Percentiles rank a stretch among this genome's conserved stretches.
phyloP scores from a whole-genome alignment of 1,139 yeast genomes.

The Debaryomyces nepalensis region DNA sequence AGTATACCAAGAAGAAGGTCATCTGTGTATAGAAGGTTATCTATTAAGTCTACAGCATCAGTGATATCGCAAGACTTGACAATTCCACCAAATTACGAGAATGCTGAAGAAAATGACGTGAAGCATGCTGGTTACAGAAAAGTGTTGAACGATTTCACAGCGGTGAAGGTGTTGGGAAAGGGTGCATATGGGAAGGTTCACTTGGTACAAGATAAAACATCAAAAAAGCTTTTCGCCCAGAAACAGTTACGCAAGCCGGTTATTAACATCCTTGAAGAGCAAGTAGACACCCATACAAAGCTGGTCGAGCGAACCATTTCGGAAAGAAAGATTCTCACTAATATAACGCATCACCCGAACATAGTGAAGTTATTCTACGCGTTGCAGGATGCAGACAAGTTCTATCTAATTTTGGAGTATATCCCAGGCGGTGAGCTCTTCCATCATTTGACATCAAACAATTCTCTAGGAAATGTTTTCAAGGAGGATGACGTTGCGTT shows the following conservation, averaged over 20 bases:
- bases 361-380: constrained; percentile 42
- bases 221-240: constrained; percentile 44
- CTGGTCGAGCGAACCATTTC: constrained; percentile 61
- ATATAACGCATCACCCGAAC: constrained; percentile 49
- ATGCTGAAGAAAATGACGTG: constrained; percentile 17
- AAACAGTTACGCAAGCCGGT: constrained; percentile 46
- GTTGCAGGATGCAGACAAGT: constrained; percentile 37
- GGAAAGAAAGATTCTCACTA: constrained; percentile 71
- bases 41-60: constrained; percentile 25
- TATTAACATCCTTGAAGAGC: constrained; percentile 22
- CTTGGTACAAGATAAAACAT: constrained; percentile 39
- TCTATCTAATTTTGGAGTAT: constrained; percentile 39
- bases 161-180: constrained; percentile 45
- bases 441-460: constrained; percentile 35
- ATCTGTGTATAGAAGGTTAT: constrained; percentile 30
- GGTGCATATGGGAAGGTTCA: constrained; percentile 51
- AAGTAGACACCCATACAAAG: constrained; percentile 17
- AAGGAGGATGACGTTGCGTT: constrained; percentile 40
- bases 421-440: constrained; percentile 44
- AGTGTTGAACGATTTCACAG: constrained; percentile 34
- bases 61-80: constrained; percentile 24
- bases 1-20: constrained; percentile 23
- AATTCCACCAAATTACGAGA: constrained; percentile 26
- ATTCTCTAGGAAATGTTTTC: constrained; percentile 31
- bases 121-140: constrained; percentile 12